Evolutionary conservation across 164 flowering plant species (phyloP).

Genomic region (Taxillus chinensis): DNA sequence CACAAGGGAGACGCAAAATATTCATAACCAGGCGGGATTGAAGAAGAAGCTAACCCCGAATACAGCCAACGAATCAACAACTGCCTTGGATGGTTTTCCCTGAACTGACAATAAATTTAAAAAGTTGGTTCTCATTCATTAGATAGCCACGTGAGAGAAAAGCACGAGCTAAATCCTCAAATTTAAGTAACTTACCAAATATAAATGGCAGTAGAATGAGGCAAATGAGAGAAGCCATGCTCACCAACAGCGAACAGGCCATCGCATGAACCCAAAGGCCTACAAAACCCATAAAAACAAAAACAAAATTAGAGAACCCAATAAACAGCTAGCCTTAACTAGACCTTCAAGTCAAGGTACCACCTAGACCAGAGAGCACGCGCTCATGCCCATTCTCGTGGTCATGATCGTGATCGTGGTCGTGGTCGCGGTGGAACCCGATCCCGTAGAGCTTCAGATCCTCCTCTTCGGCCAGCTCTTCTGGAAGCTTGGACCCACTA

Average conservation of each 20-base stretch:
- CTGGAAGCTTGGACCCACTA: constrained; percentile 38
- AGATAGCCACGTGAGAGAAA: constrained; percentile 5
- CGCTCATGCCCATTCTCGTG: constrained; percentile 16
- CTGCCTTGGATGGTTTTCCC: constrained; percentile 82
- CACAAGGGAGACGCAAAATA: not conserved
- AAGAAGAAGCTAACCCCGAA: constrained; percentile 76
- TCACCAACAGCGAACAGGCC: constrained; percentile 97
- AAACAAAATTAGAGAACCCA: not conserved
- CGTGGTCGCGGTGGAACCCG: constrained; percentile 18
- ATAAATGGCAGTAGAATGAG: constrained; percentile 74
- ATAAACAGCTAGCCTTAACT: not conserved
- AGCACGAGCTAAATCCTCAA: not conserved
- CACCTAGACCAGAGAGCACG: constrained; percentile 51
- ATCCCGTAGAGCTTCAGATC: constrained; percentile 56
- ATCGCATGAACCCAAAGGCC: constrained; percentile 84
- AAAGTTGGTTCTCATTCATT: constrained; percentile 1
- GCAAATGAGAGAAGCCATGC: constrained; percentile 95
- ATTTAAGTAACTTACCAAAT: constrained; percentile 47
- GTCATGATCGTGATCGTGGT: constrained; percentile 22
- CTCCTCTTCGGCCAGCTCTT: constrained; percentile 89
- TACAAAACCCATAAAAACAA: constrained; percentile 9
- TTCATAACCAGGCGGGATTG: constrained; percentile 4
- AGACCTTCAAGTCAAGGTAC: not conserved
- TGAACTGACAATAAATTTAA: constrained; percentile 47
- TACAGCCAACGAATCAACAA: constrained; percentile 85